Evolutionary conservation across 352 stramenopile genomes (phyloP), one percentile per base, ranked within the genome.

Genomic region (Thalassiosira livingstoniorum): DNA sequence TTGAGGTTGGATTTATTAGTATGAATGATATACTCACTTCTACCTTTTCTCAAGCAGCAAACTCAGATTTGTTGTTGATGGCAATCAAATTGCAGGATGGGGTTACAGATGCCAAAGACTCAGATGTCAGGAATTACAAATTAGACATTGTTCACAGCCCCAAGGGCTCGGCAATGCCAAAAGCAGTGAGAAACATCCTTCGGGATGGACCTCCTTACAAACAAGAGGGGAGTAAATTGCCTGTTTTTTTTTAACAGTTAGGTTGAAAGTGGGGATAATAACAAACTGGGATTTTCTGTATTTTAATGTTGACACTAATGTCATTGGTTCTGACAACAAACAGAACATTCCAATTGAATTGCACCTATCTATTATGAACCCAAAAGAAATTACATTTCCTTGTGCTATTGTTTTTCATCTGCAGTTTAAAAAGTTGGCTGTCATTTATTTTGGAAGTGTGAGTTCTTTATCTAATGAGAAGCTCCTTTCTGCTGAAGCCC

Each of bases 21-120:
- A 80, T 45, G 27, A 80, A 80, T 62, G 72, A 80, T 31, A 75
- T 74, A 3, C 2, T 80, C 21, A 80, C 72, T 15, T 73, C 57
- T 42, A n/a, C 60, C 7, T 74, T 75, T 71, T 29, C 60, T 35
- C 29, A 43, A 32, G 69, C 69, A 2, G 71, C 69, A n/a, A n/a
- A 42, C 29, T 25, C 55, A 27, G 31, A 68, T 37, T 23, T 78
- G 35, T 35, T 70, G 29, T 53, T 78, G n/a, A 78, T 78, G 69
- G 69, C 69, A 31, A 78, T 78, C 29, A 78, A 78, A 71, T 29
- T 68, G 2, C 23, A 55, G 39, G 71, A 78, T 63, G 18, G 69
- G 42, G 60, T 78, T 4, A 60, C 67, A 31, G 37, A 27, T 2
- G 47, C 60, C 25, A 21, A 66, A 58, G 25, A 71, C 2, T 42